Conservation (phyloP, 148 eudicot species). For the Silene conica region DNA sequence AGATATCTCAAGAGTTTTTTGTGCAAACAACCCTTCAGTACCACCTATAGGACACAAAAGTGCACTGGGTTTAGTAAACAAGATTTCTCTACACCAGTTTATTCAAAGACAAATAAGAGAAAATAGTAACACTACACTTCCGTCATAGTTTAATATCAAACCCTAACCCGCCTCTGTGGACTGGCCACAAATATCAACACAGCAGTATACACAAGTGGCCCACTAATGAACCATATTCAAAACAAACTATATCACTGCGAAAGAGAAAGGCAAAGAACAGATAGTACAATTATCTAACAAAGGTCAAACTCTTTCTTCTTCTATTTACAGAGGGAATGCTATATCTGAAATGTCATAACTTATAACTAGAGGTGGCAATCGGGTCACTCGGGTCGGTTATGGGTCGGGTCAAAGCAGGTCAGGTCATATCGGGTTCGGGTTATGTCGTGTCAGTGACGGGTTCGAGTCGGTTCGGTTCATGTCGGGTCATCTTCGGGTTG, state of each 20-base stretch:
- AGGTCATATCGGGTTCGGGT: no score
- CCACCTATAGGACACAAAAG: slow-evolving; percentile 59
- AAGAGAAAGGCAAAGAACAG: slow-evolving; percentile 5
- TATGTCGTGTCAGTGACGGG: no score
- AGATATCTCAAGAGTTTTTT: slow-evolving; percentile 75
- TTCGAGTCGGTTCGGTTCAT: no score
- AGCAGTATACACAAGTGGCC: neutral
- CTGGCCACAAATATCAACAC: neutral
- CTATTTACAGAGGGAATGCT: neutral
- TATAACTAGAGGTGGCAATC: no score
- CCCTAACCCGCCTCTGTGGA: neutral
- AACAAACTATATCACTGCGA: neutral
- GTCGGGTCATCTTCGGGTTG: no score
- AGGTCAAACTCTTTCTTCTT: neutral
- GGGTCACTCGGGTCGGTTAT: no score
- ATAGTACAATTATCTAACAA: neutral
- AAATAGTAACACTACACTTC: neutral
- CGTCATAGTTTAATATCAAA: neutral
- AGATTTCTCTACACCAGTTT: neutral
- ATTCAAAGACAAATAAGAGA: neutral
- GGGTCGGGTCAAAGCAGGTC: no score
- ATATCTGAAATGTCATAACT: neutral
- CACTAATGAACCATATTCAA: neutral
- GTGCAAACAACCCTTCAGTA: slow-evolving; percentile 93
- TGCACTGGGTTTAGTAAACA: slow-evolving; percentile 1